These are phyloP conservation scores for Fusarium sororula DNA, from an alignment of 2,329 filamentous ascomycete species.

Conservation along the genomic window DNA sequence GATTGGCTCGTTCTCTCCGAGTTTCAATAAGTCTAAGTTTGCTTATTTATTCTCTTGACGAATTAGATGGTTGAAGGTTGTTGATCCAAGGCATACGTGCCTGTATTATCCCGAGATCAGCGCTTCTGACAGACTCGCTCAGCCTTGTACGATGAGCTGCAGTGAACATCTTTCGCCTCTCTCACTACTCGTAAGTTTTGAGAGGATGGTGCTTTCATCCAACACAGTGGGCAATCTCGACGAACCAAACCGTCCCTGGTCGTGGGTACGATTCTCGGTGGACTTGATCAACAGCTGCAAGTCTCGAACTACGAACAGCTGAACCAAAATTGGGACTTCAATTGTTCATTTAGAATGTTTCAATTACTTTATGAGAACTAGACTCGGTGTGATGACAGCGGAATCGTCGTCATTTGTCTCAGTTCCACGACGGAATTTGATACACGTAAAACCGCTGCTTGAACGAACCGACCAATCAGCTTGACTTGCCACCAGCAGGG, in stretches of 20 bases:
- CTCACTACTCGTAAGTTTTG: too few relatives aligned
- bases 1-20: neutral
- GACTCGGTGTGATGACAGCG: too few relatives aligned
- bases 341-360: too few relatives aligned
- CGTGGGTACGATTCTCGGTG: too few relatives aligned
- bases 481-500: neutral
- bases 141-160: conserved; percentile 12
- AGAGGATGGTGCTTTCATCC: too few relatives aligned
- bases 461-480: neutral
- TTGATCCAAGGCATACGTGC: conserved; percentile 3
- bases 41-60: neutral
- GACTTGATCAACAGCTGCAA: too few relatives aligned
- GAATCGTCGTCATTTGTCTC: neutral
- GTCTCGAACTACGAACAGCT: too few relatives aligned
- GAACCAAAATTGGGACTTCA: too few relatives aligned
- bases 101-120: conserved; percentile 5
- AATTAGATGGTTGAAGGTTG: neutral
- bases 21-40: neutral
- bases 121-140: conserved; percentile 6
- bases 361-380: too few relatives aligned
- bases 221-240: too few relatives aligned
- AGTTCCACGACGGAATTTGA: neutral
- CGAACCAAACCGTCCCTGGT: too few relatives aligned
- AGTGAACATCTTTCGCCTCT: neutral
- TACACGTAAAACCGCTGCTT: neutral